Percentiles rank a stretch among this genome's conserved stretches.
These are phyloP conservation scores for Cladophialophora chaetospira DNA, from an alignment of 2,329 filamentous ascomycete genomes.

Conservation along the genomic window DNA sequence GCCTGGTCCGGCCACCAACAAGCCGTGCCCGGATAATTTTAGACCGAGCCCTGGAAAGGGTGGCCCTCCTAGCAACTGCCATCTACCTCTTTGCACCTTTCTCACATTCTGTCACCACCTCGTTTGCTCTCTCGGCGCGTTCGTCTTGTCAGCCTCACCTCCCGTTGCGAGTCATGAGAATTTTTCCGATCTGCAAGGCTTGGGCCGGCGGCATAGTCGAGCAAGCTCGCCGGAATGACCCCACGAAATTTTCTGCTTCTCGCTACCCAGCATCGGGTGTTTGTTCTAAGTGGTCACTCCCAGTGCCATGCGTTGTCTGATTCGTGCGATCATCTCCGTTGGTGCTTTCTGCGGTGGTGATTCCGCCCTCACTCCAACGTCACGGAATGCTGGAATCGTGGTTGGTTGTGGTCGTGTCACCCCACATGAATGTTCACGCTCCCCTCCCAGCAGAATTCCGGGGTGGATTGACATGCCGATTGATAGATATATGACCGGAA, in stretches of 20 bases:
- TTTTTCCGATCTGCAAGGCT: background rate
- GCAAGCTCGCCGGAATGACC: background rate
- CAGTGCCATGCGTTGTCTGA: background rate
- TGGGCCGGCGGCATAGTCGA: background rate
- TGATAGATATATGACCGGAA: too few species aligned
- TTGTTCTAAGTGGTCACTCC: background rate
- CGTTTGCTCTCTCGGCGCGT: too few species aligned
- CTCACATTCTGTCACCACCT: too few species aligned
- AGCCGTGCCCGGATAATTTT: too few species aligned
- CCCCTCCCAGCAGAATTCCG: constrained; percentile 13
- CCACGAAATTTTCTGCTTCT: background rate
- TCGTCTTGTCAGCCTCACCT: too few species aligned
- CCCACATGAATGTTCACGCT: background rate
- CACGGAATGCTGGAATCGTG: background rate
- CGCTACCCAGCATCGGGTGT: background rate
- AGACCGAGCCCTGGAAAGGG: too few species aligned
- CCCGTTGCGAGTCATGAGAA: too few species aligned
- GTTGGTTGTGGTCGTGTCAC: background rate
- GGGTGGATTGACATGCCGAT: constrained; percentile 1
- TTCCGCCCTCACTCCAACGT: constrained; percentile 14
- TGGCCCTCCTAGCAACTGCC: too few species aligned
- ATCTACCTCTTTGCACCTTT: too few species aligned
- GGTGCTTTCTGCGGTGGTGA: constrained; percentile 7
- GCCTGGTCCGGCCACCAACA: too few species aligned
- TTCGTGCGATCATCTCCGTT: background rate